A percentile compares a stretch with the other conserved stretches of the same genome.
Evolutionary conservation across 2,329 filamentous ascomycete genomes (phyloP).

Genomic region (Colletotrichum filicis): DNA sequence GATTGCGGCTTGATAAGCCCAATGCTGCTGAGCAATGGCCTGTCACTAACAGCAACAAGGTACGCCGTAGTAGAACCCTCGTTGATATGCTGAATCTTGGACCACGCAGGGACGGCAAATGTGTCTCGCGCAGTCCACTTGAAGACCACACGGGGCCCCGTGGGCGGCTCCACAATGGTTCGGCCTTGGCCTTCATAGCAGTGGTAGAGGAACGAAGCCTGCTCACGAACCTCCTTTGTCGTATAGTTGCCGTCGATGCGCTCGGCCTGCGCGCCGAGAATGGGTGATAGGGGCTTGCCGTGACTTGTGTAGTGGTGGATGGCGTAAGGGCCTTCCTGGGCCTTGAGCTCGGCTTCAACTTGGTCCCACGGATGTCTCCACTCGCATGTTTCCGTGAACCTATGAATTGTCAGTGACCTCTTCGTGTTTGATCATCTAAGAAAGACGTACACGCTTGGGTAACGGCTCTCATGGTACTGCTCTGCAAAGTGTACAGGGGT

Average conservation of each 20-base stretch:
- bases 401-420: conserved; percentile 7
- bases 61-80: conserved; percentile 43
- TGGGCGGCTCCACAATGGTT: conserved; percentile 49
- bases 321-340: conserved; percentile 40
- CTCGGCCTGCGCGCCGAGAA: conserved; percentile 60
- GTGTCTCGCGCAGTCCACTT: conserved; percentile 61
- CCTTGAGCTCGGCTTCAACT: conserved; percentile 53
- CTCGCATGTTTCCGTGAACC: conserved; percentile 47
- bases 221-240: conserved; percentile 53
- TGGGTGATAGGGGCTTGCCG: conserved; percentile 51
- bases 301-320: conserved; percentile 50
- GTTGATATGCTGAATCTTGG: conserved; percentile 57
- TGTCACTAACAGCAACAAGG: conserved; percentile 47
- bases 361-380: conserved; percentile 57
- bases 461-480: conserved; percentile 57
- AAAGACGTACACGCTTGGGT: conserved; percentile 54
- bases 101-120: conserved; percentile 65
- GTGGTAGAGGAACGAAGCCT: conserved; percentile 63
- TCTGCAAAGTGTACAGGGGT: conserved; percentile 66
- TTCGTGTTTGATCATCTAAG: background rate
- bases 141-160: conserved; percentile 46
- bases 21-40: conserved; percentile 46
- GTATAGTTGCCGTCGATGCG: conserved; percentile 49
- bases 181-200: conserved; percentile 59
- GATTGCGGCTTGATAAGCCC: conserved; percentile 37